Conservation (phyloP, 768 basidiomycete species). For the Asterophora lycoperdoides region DNA sequence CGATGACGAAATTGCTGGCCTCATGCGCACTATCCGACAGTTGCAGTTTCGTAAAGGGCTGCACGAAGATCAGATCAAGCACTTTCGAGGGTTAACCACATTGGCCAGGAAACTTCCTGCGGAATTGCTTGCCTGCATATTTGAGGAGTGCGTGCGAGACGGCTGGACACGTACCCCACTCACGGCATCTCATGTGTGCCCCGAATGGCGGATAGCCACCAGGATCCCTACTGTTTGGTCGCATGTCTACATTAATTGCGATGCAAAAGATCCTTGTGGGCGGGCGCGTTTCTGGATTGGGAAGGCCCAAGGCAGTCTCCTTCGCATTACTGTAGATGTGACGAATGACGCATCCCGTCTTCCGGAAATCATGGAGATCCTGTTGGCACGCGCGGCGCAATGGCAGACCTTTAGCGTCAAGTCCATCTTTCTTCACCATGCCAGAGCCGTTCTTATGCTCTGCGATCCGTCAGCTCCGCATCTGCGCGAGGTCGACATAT, state of each 20-base stretch:
- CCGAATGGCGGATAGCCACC: conserved; percentile 53
- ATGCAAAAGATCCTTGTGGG: conserved; percentile 35
- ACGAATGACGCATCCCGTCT: conserved; percentile 26
- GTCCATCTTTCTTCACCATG: conserved; percentile 32
- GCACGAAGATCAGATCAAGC: conserved; percentile 40
- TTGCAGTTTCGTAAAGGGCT: conserved; percentile 39
- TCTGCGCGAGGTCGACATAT: conserved; percentile 31
- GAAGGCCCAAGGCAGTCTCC: conserved; percentile 38
- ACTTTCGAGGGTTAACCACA: conserved; percentile 44
- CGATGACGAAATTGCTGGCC: conserved; percentile 39
- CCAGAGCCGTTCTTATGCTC: conserved; percentile 34
- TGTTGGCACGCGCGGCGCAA: conserved; percentile 34
- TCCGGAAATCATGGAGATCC: conserved; percentile 33
- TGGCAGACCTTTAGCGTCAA: conserved; percentile 44
- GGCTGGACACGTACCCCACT: conserved; percentile 55
- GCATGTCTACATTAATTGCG: conserved; percentile 46
- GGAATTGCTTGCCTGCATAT: conserved; percentile 52
- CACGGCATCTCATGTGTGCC: conserved; percentile 54
- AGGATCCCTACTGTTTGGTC: conserved; percentile 55
- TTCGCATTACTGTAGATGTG: conserved; percentile 43
- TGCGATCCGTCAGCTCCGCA: conserved; percentile 34
- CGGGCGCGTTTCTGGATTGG: conserved; percentile 49
- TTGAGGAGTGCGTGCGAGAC: conserved; percentile 45
- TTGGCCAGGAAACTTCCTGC: conserved; percentile 52
- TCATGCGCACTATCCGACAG: conserved; percentile 35